Conservation (phyloP, 2,329 filamentous ascomycete genomes). For the Camptophora hylomeconis region DNA sequence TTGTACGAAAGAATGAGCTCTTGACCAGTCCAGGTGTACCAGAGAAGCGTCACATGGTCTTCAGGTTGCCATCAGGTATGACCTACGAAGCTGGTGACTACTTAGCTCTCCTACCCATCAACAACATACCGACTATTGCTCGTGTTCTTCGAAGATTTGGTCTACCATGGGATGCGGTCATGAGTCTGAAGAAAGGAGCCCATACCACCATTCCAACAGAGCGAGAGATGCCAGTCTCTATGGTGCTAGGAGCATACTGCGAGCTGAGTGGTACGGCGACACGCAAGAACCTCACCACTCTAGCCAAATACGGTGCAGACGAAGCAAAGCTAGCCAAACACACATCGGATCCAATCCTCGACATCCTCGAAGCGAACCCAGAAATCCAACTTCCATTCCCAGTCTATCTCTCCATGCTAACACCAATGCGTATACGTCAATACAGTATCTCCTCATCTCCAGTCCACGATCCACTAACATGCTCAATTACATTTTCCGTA, state of each 20-base stretch:
- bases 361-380: slow-evolving; percentile 54
- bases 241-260: slow-evolving; percentile 56
- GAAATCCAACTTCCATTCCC: slow-evolving; percentile 49
- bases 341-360: slow-evolving; percentile 34
- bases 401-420: slow-evolving; percentile 57
- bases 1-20: slow-evolving; percentile 40
- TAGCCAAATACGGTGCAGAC: slow-evolving; percentile 10
- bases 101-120: slow-evolving; percentile 59
- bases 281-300: slow-evolving; percentile 33
- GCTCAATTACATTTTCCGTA: slow-evolving; percentile 57
- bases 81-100: slow-evolving; percentile 65
- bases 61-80: slow-evolving; percentile 53
- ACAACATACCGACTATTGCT: slow-evolving; percentile 48
- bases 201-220: slow-evolving; percentile 43
- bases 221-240: slow-evolving; percentile 45
- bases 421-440: slow-evolving; percentile 65
- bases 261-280: slow-evolving; percentile 62
- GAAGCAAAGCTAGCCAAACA: slow-evolving; percentile 1
- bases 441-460: slow-evolving; percentile 71
- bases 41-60: slow-evolving; percentile 52
- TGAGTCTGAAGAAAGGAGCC: slow-evolving; percentile 45
- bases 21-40: slow-evolving; percentile 40
- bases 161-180: slow-evolving; percentile 54
- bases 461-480: slow-evolving; percentile 41
- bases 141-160: slow-evolving; percentile 52